Evolutionary conservation across 768 basidiomycete genomes (phyloP), one percentile per base, ranked within the genome.

Genomic region (Mycena vitilis): DNA sequence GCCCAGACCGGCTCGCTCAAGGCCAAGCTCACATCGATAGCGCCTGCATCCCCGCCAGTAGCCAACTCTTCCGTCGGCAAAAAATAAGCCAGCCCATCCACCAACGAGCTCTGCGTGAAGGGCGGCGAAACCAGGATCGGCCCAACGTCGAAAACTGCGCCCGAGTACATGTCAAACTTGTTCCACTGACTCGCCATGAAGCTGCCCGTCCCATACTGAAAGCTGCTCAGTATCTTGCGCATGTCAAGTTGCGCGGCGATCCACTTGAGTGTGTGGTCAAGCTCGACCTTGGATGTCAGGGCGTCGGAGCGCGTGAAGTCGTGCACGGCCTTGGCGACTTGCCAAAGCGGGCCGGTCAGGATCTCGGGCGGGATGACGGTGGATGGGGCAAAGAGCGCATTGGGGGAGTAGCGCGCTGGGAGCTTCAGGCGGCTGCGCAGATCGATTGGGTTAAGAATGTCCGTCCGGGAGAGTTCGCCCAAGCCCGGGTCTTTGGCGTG

Each of bases 141-240:
- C 47, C 23, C 22, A 11, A 51, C 62, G 13, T 71, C 71, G 42
- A 74, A 74, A 22, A 66, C 61, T 30, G 55, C 34, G 54, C 65
- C 53, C 20, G 40, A 53, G 49, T 74, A 74, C 66, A 73, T 68
- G 47, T 71, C 71, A 11, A 74, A 69, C 56, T 74, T 74, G 60
- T 67, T 73, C 73, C 73, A 74, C 51, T 73, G 72, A 37, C 69
- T 71, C 5, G 69, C 38, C 69, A 69, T 71, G 49, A 73, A 53
- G 53, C 71, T 73, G 2, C 71, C 71, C 36, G 40, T 74, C 25
- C 71, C 73, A n/a, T 63, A 67, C 38, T 54, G 69, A 40, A 74
- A 73, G 38, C 30, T 30, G 34, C 4, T 38, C 37, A 13, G 18
- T 25, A 74, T 64, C 16, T 25, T 47, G 0, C 34, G 40, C 59